These are phyloP conservation scores for Abortiporus biennis DNA, from an alignment of 1,284 basidiomycete species.

Conservation along the genomic window DNA sequence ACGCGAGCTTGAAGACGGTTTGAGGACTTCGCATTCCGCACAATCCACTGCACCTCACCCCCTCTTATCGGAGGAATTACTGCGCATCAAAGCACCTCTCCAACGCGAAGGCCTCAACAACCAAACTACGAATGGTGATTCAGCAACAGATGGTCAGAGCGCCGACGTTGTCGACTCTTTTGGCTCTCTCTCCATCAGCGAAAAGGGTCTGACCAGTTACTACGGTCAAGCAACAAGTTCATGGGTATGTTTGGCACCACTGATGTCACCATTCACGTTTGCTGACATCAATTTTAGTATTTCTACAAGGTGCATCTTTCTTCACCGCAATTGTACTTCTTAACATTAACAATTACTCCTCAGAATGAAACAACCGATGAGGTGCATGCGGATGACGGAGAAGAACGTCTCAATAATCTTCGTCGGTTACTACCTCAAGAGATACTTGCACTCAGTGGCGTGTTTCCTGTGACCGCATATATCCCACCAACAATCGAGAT, in stretches of 20 bases:
- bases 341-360: too few species aligned
- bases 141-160: slow-evolving; percentile 40
- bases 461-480: slow-evolving; percentile 56
- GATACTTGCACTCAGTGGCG: slow-evolving; percentile 54
- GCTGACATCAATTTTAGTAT: too few species aligned
- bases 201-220: slow-evolving; percentile 66
- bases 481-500: slow-evolving; percentile 33
- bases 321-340: too few species aligned
- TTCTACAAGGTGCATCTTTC: too few species aligned
- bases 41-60: slow-evolving; percentile 61
- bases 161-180: slow-evolving; percentile 75
- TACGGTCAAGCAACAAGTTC: slow-evolving; percentile 72
- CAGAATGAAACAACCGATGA: slow-evolving; percentile 44
- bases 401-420: slow-evolving; percentile 41
- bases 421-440: slow-evolving; percentile 52
- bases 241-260: slow-evolving; percentile 42
- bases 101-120: slow-evolving; percentile 47
- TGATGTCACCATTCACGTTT: slow-evolving; percentile 4
- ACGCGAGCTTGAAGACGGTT: slow-evolving; percentile 69
- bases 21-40: slow-evolving; percentile 52
- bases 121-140: slow-evolving; percentile 12
- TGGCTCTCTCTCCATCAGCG: slow-evolving; percentile 63
- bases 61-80: slow-evolving; percentile 60
- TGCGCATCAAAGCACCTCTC: slow-evolving; percentile 66
- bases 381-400: slow-evolving; percentile 47